Evolutionary conservation across 2,329 filamentous ascomycete genomes (phyloP).

Genomic region (Blastomyces gilchristii): DNA sequence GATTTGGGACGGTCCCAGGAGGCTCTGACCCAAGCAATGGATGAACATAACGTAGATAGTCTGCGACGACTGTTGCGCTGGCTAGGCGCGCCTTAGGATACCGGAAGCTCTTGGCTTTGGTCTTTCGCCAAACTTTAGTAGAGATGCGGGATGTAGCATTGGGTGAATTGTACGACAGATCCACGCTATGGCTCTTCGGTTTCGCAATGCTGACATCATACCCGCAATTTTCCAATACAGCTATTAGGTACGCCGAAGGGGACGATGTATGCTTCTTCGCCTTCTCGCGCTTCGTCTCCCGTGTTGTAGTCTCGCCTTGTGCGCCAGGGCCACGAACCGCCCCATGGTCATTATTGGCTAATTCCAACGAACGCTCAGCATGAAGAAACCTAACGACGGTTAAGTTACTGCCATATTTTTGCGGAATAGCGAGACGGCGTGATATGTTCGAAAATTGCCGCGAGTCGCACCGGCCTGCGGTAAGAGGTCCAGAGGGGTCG

Average conservation of each 20-base stretch:
- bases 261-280: background rate
- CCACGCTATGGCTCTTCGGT: constrained; percentile 5
- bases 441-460: background rate
- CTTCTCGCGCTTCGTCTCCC: background rate
- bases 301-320: background rate
- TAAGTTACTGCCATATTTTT: background rate
- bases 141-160: background rate
- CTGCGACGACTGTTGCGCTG: constrained; percentile 25
- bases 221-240: constrained; percentile 9
- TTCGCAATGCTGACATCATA: constrained; percentile 7
- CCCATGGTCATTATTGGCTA: background rate
- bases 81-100: constrained; percentile 3
- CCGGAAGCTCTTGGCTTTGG: background rate
- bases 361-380: background rate
- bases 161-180: constrained; percentile 10
- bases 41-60: constrained; percentile 30
- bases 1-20: background rate
- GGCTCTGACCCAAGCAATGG: constrained; percentile 18
- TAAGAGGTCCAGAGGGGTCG: background rate
- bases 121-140: background rate
- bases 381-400: background rate
- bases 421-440: background rate
- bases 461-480: background rate
- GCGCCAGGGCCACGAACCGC: too few relatives aligned
- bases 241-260: constrained; percentile 9